Evolutionary conservation across 805 yeast species (phyloP).

Genomic region (Maudiozyma saulgeensis): DNA sequence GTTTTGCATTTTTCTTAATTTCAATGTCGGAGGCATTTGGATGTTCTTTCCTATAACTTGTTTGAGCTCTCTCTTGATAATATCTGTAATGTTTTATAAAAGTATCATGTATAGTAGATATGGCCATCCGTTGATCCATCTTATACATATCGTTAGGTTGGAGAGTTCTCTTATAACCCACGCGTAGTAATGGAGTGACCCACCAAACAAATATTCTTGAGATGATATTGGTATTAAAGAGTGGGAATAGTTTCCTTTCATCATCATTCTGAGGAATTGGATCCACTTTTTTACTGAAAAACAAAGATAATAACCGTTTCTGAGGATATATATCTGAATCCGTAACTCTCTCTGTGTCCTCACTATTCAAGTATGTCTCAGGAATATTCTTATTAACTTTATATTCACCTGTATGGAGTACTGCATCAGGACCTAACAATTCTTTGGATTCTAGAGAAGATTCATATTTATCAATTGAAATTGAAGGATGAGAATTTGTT

Average conservation of each 20-base stretch:
- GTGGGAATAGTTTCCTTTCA: conserved; percentile 43
- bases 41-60: conserved; percentile 24
- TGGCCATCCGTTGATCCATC: conserved; percentile 35
- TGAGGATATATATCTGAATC: conserved; percentile 32
- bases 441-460: no score
- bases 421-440: no score
- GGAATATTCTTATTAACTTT: conserved; percentile 23
- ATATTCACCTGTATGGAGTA: conserved; percentile 18
- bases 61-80: conserved; percentile 27
- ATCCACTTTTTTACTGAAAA: conserved; percentile 42
- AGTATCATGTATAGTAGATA: conserved; percentile 32
- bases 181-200: conserved; percentile 51
- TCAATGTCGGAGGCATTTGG: conserved; percentile 33
- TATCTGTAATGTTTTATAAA: conserved; percentile 31
- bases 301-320: conserved; percentile 41
- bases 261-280: conserved; percentile 38
- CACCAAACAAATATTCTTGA: conserved; percentile 52
- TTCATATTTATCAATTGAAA: no score
- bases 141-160: conserved; percentile 51
- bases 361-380: conserved; percentile 23
- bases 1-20: conserved; percentile 22
- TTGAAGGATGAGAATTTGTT: no score
- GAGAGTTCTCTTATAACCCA: conserved; percentile 66
- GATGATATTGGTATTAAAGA: conserved; percentile 34
- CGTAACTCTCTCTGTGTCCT: conserved; percentile 29